Evolutionary conservation across 345 rosid species (phyloP).

Genomic region (Heritiera littoralis): DNA sequence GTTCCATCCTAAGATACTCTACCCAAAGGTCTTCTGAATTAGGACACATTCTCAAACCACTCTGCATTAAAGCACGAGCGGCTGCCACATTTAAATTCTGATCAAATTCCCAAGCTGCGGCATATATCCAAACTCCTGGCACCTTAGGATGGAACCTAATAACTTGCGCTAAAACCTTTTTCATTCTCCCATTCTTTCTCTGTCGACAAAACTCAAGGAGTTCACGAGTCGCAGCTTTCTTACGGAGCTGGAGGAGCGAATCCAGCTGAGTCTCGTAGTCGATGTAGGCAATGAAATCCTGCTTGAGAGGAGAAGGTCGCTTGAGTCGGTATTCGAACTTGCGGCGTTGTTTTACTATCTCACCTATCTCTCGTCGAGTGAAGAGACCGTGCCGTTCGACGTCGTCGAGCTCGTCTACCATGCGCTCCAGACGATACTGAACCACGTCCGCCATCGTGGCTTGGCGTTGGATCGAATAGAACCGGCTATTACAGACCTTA

Average conservation of each 20-base stretch:
- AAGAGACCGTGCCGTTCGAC: constrained; percentile 69
- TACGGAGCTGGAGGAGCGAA: constrained; percentile 67
- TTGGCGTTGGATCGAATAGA: background rate
- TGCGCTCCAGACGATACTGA: constrained; percentile 95
- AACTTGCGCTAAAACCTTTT: constrained; percentile 79
- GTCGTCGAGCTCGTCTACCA: constrained; percentile 94
- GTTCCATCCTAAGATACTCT: constrained; percentile 91
- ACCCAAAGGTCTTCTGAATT: constrained; percentile 86
- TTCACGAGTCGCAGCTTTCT: constrained; percentile 48
- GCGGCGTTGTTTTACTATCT: constrained; percentile 38
- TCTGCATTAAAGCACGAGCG: constrained; percentile 92
- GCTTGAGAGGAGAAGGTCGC: constrained; percentile 86
- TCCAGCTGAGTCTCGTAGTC: constrained; percentile 83
- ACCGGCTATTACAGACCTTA: too few species aligned
- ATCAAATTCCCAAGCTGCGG: constrained; percentile 98
- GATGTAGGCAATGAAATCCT: constrained; percentile 75
- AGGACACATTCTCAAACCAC: constrained; percentile 79
- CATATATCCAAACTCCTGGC: constrained; percentile 90
- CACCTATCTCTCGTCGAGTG: constrained; percentile 52
- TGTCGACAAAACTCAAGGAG: constrained; percentile 71
- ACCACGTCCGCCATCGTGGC: constrained; percentile 82
- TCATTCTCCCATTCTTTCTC: constrained; percentile 81
- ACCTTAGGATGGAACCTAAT: constrained; percentile 84
- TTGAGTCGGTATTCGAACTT: constrained; percentile 91
- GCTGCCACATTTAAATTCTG: constrained; percentile 71